Evolutionary conservation across 257 asterid genomes (phyloP).

Genomic region (Nyctanthes arbortristis): DNA sequence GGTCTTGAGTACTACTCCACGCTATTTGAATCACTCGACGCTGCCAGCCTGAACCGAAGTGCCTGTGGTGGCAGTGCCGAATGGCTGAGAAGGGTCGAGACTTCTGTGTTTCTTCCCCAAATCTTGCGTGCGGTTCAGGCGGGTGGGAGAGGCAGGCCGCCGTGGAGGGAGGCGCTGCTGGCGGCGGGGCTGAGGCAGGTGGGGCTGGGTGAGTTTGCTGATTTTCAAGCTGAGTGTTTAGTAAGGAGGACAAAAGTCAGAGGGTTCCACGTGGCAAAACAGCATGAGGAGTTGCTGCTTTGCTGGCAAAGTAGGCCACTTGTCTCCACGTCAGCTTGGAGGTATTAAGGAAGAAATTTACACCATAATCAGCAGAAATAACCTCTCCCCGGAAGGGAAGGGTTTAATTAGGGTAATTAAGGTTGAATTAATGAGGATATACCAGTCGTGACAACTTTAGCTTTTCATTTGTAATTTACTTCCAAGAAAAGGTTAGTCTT

Average conservation of each 20-base stretch:
- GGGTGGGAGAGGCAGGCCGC: conserved; percentile 51
- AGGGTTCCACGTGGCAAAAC: conserved; percentile 86
- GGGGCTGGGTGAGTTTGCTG: conserved; percentile 73
- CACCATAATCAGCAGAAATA: too few species aligned
- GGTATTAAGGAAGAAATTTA: conserved; percentile 44
- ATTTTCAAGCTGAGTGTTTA: conserved; percentile 85
- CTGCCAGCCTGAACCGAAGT: conserved; percentile 45
- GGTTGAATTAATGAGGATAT: too few species aligned
- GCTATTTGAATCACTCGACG: conserved; percentile 74
- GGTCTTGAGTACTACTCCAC: conserved; percentile 94
- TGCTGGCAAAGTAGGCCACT: conserved; percentile 94
- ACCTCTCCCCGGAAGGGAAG: not conserved
- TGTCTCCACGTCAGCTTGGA: conserved; percentile 92
- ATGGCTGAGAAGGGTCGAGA: conserved; percentile 68
- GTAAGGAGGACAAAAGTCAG: conserved; percentile 65
- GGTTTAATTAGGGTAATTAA: too few species aligned
- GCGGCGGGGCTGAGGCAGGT: conserved; percentile 81
- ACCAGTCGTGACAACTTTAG: too few species aligned
- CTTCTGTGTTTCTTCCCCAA: conserved; percentile 67
- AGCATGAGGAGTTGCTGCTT: conserved; percentile 91
- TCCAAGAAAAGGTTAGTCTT: too few species aligned
- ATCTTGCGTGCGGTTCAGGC: conserved; percentile 63
- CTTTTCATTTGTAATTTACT: too few species aligned
- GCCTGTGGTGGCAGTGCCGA: conserved; percentile 38
- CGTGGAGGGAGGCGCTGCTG: conserved; percentile 80